Evolutionary conservation across 805 yeast species (phyloP).

Genomic region (Candida loeiensis): DNA sequence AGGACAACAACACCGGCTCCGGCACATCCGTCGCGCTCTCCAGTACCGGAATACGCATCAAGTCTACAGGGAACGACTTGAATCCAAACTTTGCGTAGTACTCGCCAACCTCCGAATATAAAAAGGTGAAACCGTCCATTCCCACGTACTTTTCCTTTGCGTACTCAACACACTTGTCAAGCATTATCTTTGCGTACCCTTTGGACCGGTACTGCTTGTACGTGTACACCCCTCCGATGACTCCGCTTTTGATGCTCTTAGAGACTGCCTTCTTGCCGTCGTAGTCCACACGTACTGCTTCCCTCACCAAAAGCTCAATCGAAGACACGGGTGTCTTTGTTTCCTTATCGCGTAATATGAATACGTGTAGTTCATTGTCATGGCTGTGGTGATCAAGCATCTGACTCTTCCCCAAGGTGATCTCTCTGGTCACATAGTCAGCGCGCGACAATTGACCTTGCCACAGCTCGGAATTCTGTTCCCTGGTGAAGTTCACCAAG

Average conservation of each 20-base stretch:
- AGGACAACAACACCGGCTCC: constrained; percentile 18
- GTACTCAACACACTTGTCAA: constrained; percentile 31
- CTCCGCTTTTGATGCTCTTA: constrained; percentile 26
- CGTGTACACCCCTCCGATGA: constrained; percentile 43
- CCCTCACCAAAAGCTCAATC: constrained; percentile 32
- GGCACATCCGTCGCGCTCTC: constrained; percentile 2
- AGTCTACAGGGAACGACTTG: constrained; percentile 34
- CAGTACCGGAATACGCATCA: constrained; percentile 24
- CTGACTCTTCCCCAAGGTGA: constrained; percentile 23
- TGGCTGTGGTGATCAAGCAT: constrained; percentile 15
- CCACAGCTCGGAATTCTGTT: constrained; percentile 36
- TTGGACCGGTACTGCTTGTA: constrained; percentile 33
- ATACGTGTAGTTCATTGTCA: constrained; percentile 21
- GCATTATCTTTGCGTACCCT: constrained; percentile 39
- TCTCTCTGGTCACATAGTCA: constrained; percentile 36
- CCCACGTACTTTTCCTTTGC: constrained; percentile 23
- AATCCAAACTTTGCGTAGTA: constrained; percentile 39
- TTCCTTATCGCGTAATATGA: constrained; percentile 20
- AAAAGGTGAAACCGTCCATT: constrained; percentile 31
- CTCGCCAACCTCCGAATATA: constrained; percentile 44
- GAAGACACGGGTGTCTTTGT: constrained; percentile 26
- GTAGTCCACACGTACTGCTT: constrained; percentile 23
- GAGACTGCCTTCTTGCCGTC: constrained; percentile 15
- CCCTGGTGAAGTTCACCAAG: constrained; percentile 30
- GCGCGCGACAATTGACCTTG: constrained; percentile 29